Conservation (phyloP, 2,329 filamentous ascomycete genomes). For the Fusarium sp. region DNA sequence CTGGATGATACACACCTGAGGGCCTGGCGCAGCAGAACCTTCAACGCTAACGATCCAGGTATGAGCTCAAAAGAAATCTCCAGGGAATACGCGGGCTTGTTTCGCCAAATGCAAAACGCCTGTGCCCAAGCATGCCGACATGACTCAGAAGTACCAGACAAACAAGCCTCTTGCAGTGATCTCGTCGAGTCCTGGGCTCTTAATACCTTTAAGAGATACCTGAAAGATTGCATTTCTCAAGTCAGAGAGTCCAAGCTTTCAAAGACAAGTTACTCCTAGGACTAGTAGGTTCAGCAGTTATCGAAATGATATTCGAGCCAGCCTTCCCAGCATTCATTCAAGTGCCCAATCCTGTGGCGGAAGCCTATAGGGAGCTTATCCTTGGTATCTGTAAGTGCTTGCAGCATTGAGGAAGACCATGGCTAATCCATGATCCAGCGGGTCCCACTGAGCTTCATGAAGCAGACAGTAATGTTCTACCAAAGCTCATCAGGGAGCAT, state of each 20-base stretch:
- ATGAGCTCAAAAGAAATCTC: not conserved
- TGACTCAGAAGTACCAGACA: not conserved
- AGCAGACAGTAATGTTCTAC: not conserved
- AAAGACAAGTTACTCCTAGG: not conserved
- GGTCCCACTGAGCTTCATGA: not conserved
- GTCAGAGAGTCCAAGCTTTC: rapidly evolving
- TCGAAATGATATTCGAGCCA: not conserved
- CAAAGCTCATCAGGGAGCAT: not conserved
- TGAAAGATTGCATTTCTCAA: not conserved
- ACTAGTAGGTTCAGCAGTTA: rapidly evolving
- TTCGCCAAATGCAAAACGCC: not conserved
- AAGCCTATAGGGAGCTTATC: not conserved
- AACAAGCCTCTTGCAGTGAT: not conserved
- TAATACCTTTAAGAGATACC: rapidly evolving
- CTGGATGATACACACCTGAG: rapidly evolving
- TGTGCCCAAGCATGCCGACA: not conserved
- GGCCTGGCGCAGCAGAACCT: rapidly evolving
- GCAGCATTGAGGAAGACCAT: no score
- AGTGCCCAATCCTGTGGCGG: rapidly evolving
- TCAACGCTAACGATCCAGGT: not conserved
- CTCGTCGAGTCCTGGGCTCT: not conserved
- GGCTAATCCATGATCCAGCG: not conserved
- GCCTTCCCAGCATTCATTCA: not conserved
- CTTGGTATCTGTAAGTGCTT: not conserved
- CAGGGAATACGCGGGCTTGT: rapidly evolving